phyloP scores from a whole-genome alignment of 768 basidiomycete species.

The Kwoniella dendrophila region DNA sequence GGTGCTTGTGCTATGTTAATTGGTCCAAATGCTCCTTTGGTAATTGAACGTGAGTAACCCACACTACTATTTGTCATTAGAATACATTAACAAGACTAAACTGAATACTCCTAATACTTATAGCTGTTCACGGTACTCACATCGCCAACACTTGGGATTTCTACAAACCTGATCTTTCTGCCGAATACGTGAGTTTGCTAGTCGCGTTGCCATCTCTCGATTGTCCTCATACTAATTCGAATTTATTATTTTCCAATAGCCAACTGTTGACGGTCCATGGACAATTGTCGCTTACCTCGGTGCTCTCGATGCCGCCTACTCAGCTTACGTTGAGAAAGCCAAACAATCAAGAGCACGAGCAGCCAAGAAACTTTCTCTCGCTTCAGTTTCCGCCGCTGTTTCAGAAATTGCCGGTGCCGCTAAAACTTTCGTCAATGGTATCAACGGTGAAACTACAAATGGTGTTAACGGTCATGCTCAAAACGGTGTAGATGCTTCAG shows the following conservation, averaged over 20 bases:
- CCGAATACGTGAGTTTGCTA: constrained; percentile 56
- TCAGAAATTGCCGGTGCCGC: constrained; percentile 53
- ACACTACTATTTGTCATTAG: neutral
- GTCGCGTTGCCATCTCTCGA: neutral
- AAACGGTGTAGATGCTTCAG: constrained; percentile 26
- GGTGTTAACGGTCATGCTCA: constrained; percentile 52
- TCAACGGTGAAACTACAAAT: constrained; percentile 54
- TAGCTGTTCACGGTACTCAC: constrained; percentile 93
- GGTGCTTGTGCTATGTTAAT: constrained; percentile 93
- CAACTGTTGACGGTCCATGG: constrained; percentile 94
- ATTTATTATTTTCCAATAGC: constrained; percentile 54
- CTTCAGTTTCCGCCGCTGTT: constrained; percentile 51
- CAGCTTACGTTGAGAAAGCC: constrained; percentile 77
- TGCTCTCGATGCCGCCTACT: constrained; percentile 87
- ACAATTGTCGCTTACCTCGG: constrained; percentile 94
- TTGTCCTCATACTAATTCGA: neutral
- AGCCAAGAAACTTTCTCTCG: constrained; percentile 61
- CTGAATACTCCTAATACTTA: neutral
- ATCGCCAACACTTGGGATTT: constrained; percentile 99
- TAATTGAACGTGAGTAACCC: constrained; percentile 82
- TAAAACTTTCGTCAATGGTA: constrained; percentile 50
- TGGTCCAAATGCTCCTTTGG: constrained; percentile 91
- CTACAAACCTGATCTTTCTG: constrained; percentile 88
- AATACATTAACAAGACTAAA: too few species aligned
- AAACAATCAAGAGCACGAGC: constrained; percentile 59